Evolutionary conservation across 495 filamentous ascomycete genomes (phyloP).

Genomic region (Penicillium roqueforti): DNA sequence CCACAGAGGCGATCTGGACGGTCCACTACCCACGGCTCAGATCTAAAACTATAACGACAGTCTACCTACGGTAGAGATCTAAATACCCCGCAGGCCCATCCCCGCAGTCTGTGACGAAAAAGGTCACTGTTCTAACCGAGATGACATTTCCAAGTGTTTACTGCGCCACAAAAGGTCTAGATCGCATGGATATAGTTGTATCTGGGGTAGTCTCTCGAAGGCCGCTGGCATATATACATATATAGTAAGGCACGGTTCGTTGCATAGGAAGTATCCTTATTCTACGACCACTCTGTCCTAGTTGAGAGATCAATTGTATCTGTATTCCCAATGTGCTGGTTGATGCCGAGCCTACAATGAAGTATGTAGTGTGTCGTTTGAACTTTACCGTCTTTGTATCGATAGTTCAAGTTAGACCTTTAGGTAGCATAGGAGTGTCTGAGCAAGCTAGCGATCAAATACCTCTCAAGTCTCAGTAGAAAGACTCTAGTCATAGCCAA

Average conservation of each 20-base stretch:
- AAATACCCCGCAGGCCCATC: conserved; percentile 32
- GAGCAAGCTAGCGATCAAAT: too few relatives aligned
- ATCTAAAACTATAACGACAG: conserved; percentile 46
- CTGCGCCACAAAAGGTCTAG: too few relatives aligned
- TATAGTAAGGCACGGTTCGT: conserved; percentile 49
- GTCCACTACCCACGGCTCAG: conserved; percentile 31
- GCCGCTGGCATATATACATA: too few relatives aligned
- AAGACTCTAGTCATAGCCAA: too few relatives aligned
- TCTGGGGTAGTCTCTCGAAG: too few relatives aligned
- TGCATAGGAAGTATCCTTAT: conserved; percentile 33
- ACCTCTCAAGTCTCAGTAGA: too few relatives aligned
- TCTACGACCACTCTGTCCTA: conserved; percentile 44
- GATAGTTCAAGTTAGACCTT: too few relatives aligned
- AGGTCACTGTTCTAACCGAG: neutral
- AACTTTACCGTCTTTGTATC: conserved; percentile 35
- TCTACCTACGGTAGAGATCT: conserved; percentile 49
- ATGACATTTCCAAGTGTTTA: neutral
- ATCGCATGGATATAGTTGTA: too few relatives aligned
- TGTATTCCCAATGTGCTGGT: conserved; percentile 30
- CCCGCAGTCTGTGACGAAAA: conserved; percentile 11
- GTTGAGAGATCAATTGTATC: conserved; percentile 21
- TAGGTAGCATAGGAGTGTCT: too few relatives aligned
- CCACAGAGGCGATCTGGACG: conserved; percentile 29
- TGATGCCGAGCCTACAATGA: conserved; percentile 38
- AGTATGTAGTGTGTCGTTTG: conserved; percentile 52